phyloP scores from a whole-genome alignment of 2,329 filamentous ascomycete genomes.

The Botrytis paeoniae region DNA sequence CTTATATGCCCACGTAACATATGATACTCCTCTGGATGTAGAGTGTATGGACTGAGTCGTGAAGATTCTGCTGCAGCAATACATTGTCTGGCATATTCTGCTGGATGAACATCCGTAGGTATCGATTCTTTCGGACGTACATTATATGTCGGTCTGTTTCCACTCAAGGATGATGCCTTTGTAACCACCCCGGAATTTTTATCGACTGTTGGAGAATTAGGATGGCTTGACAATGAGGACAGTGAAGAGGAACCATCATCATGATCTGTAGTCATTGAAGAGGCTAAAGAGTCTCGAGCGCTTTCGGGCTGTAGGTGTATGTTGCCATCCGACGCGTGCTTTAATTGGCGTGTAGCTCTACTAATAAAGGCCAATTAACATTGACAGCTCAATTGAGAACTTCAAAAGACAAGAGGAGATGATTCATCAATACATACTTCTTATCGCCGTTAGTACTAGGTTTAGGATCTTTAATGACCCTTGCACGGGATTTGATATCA shows the following conservation, averaged over 20 bases:
- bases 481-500: conserved; percentile 25
- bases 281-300: conserved; percentile 46
- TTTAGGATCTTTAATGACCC: conserved; percentile 25
- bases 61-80: conserved; percentile 86
- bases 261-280: conserved; percentile 53
- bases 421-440: conserved; percentile 32
- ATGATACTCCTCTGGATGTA: conserved; percentile 81
- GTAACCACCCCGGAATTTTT: conserved; percentile 38
- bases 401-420: conserved; percentile 14
- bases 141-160: conserved; percentile 47
- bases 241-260: conserved; percentile 48
- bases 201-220: conserved; percentile 55
- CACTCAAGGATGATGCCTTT: conserved; percentile 31
- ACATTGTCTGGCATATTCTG: conserved; percentile 87
- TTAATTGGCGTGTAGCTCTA: conserved; percentile 30
- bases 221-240: conserved; percentile 59
- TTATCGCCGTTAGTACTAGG: conserved; percentile 24
- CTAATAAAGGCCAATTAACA: conserved; percentile 28
- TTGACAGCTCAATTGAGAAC: not conserved
- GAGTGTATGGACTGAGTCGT: conserved; percentile 80
- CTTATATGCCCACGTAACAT: conserved; percentile 80
- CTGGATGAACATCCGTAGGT: conserved; percentile 66
- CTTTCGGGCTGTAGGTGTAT: conserved; percentile 37
- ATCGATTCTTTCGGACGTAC: conserved; percentile 80
- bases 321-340: conserved; percentile 30